Conservation (phyloP, 2,329 filamentous ascomycete genomes). For the Aspergillus ruber region DNA sequence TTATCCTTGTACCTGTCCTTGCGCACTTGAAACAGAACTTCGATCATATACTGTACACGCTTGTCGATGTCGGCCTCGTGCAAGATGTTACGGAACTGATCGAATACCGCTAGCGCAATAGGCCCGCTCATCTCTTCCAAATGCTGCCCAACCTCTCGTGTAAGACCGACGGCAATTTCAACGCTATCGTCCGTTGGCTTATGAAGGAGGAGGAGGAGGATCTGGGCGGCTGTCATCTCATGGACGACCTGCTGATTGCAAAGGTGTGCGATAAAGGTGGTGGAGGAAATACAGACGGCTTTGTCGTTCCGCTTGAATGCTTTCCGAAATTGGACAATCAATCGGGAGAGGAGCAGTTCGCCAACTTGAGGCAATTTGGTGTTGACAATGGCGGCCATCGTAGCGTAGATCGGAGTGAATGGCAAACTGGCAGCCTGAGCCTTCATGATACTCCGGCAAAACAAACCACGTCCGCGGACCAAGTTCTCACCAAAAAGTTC, state of each 20-base stretch:
- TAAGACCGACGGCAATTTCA: slow-evolving; percentile 92
- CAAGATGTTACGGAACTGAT: slow-evolving; percentile 89
- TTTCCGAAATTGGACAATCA: slow-evolving; percentile 91
- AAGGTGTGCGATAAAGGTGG: slow-evolving; percentile 89
- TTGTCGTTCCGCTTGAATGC: slow-evolving; percentile 96
- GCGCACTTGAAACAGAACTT: slow-evolving; percentile 91
- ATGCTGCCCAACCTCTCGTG: slow-evolving; percentile 86
- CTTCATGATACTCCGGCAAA: slow-evolving; percentile 97
- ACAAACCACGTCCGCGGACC: slow-evolving; percentile 81
- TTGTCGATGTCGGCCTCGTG: slow-evolving; percentile 98
- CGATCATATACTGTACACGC: slow-evolving; percentile 98
- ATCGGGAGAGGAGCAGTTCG: slow-evolving; percentile 75
- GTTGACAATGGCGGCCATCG: slow-evolving; percentile 94
- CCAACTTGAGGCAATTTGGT: slow-evolving; percentile 94
- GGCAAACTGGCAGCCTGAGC: slow-evolving; percentile 92
- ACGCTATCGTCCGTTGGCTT: slow-evolving; percentile 97
- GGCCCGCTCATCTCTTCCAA: slow-evolving; percentile 89
- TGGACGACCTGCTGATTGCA: slow-evolving; percentile 95
- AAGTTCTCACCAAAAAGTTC: slow-evolving; percentile 95
- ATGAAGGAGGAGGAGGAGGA: slow-evolving; percentile 81
- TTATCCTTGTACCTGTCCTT: slow-evolving; percentile 98
- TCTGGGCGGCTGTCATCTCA: slow-evolving; percentile 88
- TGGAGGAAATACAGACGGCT: slow-evolving; percentile 85
- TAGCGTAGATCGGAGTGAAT: slow-evolving; percentile 93
- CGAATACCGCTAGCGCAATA: slow-evolving; percentile 85